A percentile compares a stretch with the other conserved stretches of the same genome.
These are phyloP conservation scores for Nitzschia sp. DNA, from an alignment of 108 stramenopile species.

Conservation along the genomic window DNA sequence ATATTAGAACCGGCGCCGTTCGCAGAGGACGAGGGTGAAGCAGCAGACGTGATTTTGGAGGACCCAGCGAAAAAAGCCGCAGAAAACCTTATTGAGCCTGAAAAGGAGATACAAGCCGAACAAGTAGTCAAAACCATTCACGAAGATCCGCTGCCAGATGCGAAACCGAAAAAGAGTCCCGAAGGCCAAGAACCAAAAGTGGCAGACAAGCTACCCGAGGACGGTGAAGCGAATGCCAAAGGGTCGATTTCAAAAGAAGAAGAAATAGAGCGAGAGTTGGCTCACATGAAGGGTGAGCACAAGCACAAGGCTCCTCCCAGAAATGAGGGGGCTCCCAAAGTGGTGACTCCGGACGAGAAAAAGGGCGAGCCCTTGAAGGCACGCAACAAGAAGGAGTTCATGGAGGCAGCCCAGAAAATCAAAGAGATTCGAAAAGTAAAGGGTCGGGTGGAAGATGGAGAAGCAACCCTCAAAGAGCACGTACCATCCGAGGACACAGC, in stretches of 20 bases:
- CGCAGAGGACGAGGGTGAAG: not conserved
- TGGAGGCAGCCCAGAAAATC: not conserved
- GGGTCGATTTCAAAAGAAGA: too few relatives aligned
- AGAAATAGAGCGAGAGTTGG: not conserved
- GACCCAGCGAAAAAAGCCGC: not conserved
- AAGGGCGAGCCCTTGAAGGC: not conserved
- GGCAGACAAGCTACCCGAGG: not conserved
- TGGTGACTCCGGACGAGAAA: not conserved
- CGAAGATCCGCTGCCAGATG: too few relatives aligned
- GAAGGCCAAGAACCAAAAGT: not conserved
- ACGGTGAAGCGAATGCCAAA: too few relatives aligned
- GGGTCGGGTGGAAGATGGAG: too few relatives aligned
- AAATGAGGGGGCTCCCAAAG: not conserved
- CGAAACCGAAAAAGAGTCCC: not conserved
- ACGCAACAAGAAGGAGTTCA: not conserved
- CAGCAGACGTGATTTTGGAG: not conserved
- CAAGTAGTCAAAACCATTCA: not conserved
- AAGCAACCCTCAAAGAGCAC: too few relatives aligned
- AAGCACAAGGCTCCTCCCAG: too few relatives aligned
- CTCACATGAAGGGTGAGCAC: not conserved
- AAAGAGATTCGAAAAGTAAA: not conserved
- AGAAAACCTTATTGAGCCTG: not conserved
- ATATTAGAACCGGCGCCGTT: constrained; percentile 25
- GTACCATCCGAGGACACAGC: not conserved
- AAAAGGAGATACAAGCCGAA: not conserved